Evolutionary conservation across 1,284 basidiomycete species (phyloP).

Genomic region (Chalciporus sp.): DNA sequence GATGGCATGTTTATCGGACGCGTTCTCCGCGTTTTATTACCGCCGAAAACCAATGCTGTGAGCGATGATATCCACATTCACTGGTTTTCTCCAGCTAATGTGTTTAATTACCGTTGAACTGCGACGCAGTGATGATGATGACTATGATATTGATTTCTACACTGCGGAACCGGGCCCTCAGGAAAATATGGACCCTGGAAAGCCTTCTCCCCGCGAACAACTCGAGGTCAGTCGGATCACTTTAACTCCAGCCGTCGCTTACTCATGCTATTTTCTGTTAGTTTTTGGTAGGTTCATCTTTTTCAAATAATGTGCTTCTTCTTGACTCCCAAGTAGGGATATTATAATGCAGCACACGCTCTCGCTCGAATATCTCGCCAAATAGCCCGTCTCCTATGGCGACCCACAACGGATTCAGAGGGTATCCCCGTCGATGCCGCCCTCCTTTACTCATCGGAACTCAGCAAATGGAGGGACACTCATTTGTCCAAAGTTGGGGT

Average conservation of each 20-base stretch:
- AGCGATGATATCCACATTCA: conserved; percentile 43
- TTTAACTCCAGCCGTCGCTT: conserved; percentile 9
- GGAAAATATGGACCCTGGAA: conserved; percentile 48
- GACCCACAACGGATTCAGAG: conserved; percentile 69
- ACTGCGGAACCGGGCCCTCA: conserved; percentile 63
- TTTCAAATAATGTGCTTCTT: conserved; percentile 31
- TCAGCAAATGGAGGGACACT: conserved; percentile 75
- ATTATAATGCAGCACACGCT: conserved; percentile 77
- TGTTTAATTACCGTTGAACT: conserved; percentile 35
- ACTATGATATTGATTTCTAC: conserved; percentile 80
- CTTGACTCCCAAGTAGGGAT: conserved; percentile 51
- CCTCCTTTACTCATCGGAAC: conserved; percentile 56
- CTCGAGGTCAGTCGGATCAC: conserved; percentile 56
- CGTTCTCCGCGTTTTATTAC: conserved; percentile 61
- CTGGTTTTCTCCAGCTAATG: conserved; percentile 34
- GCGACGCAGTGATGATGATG: conserved; percentile 53
- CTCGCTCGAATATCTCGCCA: conserved; percentile 78
- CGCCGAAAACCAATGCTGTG: conserved; percentile 64
- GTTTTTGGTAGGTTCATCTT: conserved; percentile 41
- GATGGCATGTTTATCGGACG: conserved; percentile 63
- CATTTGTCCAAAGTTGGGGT: conserved; percentile 82
- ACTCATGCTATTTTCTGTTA: conserved; percentile 16
- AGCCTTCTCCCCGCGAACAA: conserved; percentile 71
- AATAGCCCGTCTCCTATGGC: conserved; percentile 80
- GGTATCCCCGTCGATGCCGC: conserved; percentile 76